Percentiles rank a stretch among this genome's conserved stretches.
phyloP scores from a whole-genome alignment of 2,329 filamentous ascomycete species.

The Ampelomyces quisqualis region DNA sequence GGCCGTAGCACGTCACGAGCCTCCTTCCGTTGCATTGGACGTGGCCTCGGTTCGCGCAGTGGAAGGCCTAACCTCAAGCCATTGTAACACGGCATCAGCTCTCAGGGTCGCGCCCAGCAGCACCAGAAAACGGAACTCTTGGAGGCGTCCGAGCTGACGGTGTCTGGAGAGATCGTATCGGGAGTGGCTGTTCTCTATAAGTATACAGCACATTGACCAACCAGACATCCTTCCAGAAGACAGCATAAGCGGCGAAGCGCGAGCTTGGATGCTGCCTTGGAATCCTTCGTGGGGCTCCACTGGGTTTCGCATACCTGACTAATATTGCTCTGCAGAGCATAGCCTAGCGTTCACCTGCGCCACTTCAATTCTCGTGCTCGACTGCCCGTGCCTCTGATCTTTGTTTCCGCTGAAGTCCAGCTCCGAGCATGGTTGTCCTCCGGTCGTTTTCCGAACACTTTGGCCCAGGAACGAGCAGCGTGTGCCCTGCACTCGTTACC shows the following conservation, averaged over 20 bases:
- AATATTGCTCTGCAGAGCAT: not conserved
- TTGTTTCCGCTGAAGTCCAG: too few species aligned
- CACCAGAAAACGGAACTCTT: constrained; percentile 1
- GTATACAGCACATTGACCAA: not conserved
- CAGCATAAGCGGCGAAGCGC: constrained; percentile 4
- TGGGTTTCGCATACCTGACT: not conserved
- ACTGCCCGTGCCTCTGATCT: too few species aligned
- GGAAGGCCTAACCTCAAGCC: too few species aligned
- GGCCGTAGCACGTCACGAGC: not conserved
- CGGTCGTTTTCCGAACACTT: too few species aligned
- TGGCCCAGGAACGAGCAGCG: too few species aligned
- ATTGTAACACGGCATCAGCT: not conserved
- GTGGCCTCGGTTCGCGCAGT: not conserved
- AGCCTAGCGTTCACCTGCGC: too few species aligned
- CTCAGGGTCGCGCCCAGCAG: not conserved
- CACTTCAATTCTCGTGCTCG: too few species aligned
- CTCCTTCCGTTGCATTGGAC: not conserved
- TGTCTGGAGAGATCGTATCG: constrained; percentile 3
- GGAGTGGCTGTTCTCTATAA: constrained; percentile 5
- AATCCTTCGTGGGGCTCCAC: not conserved
- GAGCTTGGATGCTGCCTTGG: not conserved
- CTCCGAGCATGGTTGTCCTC: too few species aligned
- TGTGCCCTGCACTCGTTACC: too few species aligned
- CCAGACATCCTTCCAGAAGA: constrained; percentile 4
- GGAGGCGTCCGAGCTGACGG: constrained; percentile 13